Evolutionary conservation across 73 alveolate genomes (phyloP).

Genomic region (Strombidium stylifer): DNA sequence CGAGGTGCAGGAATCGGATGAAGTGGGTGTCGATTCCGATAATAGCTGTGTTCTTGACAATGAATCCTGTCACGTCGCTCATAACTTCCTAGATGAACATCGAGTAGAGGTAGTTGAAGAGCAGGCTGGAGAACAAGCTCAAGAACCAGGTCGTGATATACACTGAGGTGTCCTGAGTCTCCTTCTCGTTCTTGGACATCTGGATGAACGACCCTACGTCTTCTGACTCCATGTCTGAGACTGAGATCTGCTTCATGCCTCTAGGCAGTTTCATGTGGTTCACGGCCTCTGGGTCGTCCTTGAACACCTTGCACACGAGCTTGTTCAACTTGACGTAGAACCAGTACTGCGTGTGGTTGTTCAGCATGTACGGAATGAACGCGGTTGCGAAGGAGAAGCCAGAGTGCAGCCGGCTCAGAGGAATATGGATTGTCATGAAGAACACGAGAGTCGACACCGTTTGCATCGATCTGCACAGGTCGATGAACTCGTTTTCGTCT

Average conservation of each 20-base stretch:
- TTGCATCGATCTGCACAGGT: constrained; percentile 9
- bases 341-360: constrained; percentile 10
- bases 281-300: too few species aligned
- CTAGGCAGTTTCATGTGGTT: too few species aligned
- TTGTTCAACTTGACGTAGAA: background rate
- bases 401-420: constrained; percentile 4
- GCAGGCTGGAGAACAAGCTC: constrained; percentile 1
- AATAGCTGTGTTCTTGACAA: constrained; percentile 6
- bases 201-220: too few species aligned
- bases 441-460: constrained; percentile 14
- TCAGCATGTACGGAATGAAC: constrained; percentile 8
- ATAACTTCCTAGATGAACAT: background rate
- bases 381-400: constrained; percentile 7
- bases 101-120: constrained; percentile 2
- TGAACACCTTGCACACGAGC: background rate
- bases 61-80: background rate
- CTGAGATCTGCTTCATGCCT: too few species aligned
- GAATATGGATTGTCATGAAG: constrained; percentile 21
- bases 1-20: constrained; percentile 5
- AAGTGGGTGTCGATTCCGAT: constrained; percentile 29
- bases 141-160: background rate
- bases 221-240: too few species aligned
- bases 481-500: constrained; percentile 15
- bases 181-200: too few species aligned
- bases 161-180: constrained; percentile 1